These are phyloP conservation scores for Leccinum longicurvipes DNA, from an alignment of 768 basidiomycete genomes.

Conservation along the genomic window DNA sequence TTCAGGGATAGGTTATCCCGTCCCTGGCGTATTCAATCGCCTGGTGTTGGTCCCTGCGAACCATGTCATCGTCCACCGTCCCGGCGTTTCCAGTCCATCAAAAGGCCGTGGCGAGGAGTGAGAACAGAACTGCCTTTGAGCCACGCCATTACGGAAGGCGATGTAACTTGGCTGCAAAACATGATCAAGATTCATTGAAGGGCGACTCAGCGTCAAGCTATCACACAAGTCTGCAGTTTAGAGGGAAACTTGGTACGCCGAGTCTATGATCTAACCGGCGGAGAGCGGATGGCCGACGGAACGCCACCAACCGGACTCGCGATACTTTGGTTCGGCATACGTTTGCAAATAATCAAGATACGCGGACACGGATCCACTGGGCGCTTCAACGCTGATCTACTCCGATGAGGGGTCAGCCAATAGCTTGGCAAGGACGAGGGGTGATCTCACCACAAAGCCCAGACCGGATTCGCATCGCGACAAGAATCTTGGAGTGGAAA, in stretches of 20 bases:
- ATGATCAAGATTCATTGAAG: slow-evolving; percentile 24
- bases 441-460: slow-evolving; percentile 23
- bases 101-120: slow-evolving; percentile 47
- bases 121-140: slow-evolving; percentile 34
- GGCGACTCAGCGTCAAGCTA: slow-evolving; percentile 54
- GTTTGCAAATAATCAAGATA: slow-evolving; percentile 20
- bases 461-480: slow-evolving; percentile 20
- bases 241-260: slow-evolving; percentile 40
- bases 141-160: slow-evolving; percentile 47
- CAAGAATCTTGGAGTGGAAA: slow-evolving; percentile 21
- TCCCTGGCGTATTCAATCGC: slow-evolving; percentile 46
- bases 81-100: slow-evolving; percentile 42
- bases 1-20: slow-evolving; percentile 43
- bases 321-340: slow-evolving; percentile 13
- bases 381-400: slow-evolving; percentile 17
- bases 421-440: not conserved
- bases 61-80: slow-evolving; percentile 38
- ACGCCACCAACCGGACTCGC: slow-evolving; percentile 8
- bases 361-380: slow-evolving; percentile 21
- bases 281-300: not conserved
- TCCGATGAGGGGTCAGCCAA: not conserved
- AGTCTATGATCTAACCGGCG: slow-evolving; percentile 27
- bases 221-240: slow-evolving; percentile 38
- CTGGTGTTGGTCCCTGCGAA: slow-evolving; percentile 35
- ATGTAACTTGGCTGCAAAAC: slow-evolving; percentile 38